Base-by-base conservation (phyloP, 169 alveolate genomes). In the Amoebophrya sp. region DNA sequence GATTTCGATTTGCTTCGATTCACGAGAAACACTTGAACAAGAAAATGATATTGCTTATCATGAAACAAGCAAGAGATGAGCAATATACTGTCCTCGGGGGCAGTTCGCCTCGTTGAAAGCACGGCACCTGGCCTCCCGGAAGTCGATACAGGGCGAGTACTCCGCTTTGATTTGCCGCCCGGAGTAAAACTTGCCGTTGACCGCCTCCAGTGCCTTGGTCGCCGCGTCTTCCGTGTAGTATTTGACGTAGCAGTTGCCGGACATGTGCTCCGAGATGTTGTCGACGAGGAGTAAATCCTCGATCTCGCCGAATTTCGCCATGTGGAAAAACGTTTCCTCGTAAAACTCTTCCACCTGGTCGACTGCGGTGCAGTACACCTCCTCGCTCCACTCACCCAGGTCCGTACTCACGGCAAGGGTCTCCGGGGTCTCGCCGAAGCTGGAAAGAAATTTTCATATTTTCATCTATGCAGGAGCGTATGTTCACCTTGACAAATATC, bases 141-240 rank as follows among this genome's bases (percentile, higher is more conserved):
- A 98, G 94, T 98, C 99, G 32, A 99, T 96, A 14, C 98, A 99
- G 23, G 99, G 99, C 39, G 99, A 97, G 94, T 95, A 98, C 93
- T 98, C 99, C 47, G 96, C 96, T 83, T 96, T 95, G 32, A 98
- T 97, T 3, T 96, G 18, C 39, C 47, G 97, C 3, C 47, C 91
- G 0, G 77, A 97, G 95, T 98, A 98, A 89, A 96, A 97, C 94
- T 98, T 94, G 47, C 99, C 99, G 40, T 97, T 96, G 33, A 98
- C 93, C 88, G 96, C 97, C 77, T 96, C 95, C 77, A 96, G 94
- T 53, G 99, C 99, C 77, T 95, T 95, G 66, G 96, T 97, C 25
- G 99, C 99, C 77, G 97, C 97, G 88, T 96, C 97, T 95, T 98
- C 99, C 41, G 96, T 97, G 39, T 96, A 93, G 94, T 95, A 98